phyloP scores from a whole-genome alignment of 352 stramenopile species.

The Phytophthora uliginosa region DNA sequence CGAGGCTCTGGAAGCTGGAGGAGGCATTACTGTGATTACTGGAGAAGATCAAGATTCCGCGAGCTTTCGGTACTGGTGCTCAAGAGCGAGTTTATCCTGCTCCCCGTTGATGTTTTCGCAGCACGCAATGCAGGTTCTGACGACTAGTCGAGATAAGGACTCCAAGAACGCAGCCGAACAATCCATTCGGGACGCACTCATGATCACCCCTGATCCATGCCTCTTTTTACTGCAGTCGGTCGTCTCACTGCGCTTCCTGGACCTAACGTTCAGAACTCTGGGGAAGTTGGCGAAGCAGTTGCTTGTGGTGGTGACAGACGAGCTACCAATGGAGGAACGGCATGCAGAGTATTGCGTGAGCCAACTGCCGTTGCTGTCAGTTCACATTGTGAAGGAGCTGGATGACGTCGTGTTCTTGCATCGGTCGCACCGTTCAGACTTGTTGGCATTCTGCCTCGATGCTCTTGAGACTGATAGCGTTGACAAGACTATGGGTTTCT shows the following conservation, averaged over 20 bases:
- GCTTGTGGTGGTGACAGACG: constrained; percentile 54
- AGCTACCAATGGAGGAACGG: constrained; percentile 43
- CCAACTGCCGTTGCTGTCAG: constrained; percentile 61
- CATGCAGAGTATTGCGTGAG: constrained; percentile 68
- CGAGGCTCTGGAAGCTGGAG: constrained; percentile 40
- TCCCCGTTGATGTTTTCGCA: constrained; percentile 79
- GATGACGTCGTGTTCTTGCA: constrained; percentile 70
- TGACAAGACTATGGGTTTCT: constrained; percentile 74
- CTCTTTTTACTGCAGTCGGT: constrained; percentile 68
- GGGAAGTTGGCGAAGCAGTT: constrained; percentile 84
- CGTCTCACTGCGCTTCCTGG: constrained; percentile 59
- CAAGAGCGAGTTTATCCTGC: constrained; percentile 47
- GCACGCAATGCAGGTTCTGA: constrained; percentile 75
- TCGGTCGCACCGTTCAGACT: constrained; percentile 45
- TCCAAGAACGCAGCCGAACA: constrained; percentile 63
- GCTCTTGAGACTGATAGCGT: constrained; percentile 72
- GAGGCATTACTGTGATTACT: background rate
- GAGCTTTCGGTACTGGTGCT: constrained; percentile 67
- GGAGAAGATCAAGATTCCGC: constrained; percentile 23
- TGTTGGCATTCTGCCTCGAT: constrained; percentile 69
- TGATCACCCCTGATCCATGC: constrained; percentile 58
- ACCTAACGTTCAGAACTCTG: constrained; percentile 70
- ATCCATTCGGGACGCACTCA: constrained; percentile 57
- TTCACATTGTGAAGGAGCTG: constrained; percentile 81
- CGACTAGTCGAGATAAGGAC: constrained; percentile 75